Evolutionary conservation across 2,329 filamentous ascomycete genomes (phyloP).

Genomic region (Botrytis tulipae): DNA sequence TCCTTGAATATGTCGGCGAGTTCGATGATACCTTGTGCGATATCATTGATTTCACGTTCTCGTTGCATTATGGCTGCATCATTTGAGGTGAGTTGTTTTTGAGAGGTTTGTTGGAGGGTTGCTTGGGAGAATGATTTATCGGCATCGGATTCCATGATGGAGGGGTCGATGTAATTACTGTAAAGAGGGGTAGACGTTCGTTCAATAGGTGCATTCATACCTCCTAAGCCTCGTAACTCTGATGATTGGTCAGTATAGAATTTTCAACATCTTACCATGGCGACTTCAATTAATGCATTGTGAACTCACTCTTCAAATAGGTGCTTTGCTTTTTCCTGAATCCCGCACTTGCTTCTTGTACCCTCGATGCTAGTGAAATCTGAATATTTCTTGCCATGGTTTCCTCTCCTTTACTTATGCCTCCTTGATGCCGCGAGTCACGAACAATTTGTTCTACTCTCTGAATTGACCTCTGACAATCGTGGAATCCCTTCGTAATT

Average conservation of each 20-base stretch:
- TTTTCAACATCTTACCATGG: not conserved
- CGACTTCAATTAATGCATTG: not conserved
- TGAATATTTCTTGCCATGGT: conserved; percentile 96
- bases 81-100: conserved; percentile 67
- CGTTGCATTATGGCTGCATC: conserved; percentile 85
- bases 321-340: conserved; percentile 98
- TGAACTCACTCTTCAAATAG: conserved; percentile 79
- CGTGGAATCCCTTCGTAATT: conserved; percentile 85
- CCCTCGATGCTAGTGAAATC: conserved; percentile 80
- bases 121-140: conserved; percentile 91
- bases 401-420: conserved; percentile 79
- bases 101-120: conserved; percentile 72
- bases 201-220: conserved; percentile 55
- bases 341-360: conserved; percentile 86
- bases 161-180: conserved; percentile 73
- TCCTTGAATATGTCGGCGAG: conserved; percentile 96
- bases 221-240: conserved; percentile 75
- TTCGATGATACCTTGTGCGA: conserved; percentile 97
- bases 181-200: conserved; percentile 51
- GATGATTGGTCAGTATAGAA: conserved; percentile 26
- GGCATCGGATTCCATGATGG: conserved; percentile 87
- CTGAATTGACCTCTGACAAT: conserved; percentile 86
- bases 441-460: conserved; percentile 82
- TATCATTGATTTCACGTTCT: conserved; percentile 95
- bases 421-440: conserved; percentile 71